Evolutionary conservation across 345 rosid genomes (phyloP), one percentile per base, ranked within the genome.

Genomic region (Mercurialis annua): DNA sequence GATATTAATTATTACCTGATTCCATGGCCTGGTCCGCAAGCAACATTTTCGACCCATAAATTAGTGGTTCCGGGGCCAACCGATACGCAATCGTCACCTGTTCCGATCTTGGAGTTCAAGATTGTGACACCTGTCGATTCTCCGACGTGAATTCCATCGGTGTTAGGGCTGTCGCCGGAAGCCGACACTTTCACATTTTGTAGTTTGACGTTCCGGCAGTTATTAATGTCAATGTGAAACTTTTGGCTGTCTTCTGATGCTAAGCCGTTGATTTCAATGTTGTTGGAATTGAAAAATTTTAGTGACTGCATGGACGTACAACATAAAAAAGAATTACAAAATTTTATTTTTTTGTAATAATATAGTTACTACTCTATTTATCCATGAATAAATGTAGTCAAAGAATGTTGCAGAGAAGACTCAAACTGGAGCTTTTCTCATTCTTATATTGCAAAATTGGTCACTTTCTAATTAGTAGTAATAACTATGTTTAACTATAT

Each of bases 21-120:
- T 23, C 89, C 89, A 38, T 85, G 89, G 6, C 98, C 98, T 0
- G 97, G 98, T 24, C 98, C 96, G 20, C 98, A 92, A 18, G 72
- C 66, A 14, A 90, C 65, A 34, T 80, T 82, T 67, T 88, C 79
- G 17, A 93, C 79, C 87, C 77, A 68, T 31, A 86, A 57, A 54
- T 71, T 47, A 1, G 65, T 53, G 49, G 90, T 73, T 17, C 97
- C 97, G 10, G 96, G 90, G 43, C 97, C 97, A 5, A 92, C 67
- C 1, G 98, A 92, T 70, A 92, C 63, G 58, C 98, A 90, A 33
- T 93, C 98, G 15, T 93, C 97, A 0, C 98, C 98, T 0, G 97
- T 93, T 17, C 76, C 81, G 8, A 93, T 88, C 79, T 33, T 87
- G 18, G 96, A 74, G 79, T 80, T 79, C 47, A 80, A 36, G 29